Evolutionary conservation across 2,329 filamentous ascomycete species (phyloP), one percentile per base, ranked within the genome.

Genomic region (Chaetothyriales sp.): DNA sequence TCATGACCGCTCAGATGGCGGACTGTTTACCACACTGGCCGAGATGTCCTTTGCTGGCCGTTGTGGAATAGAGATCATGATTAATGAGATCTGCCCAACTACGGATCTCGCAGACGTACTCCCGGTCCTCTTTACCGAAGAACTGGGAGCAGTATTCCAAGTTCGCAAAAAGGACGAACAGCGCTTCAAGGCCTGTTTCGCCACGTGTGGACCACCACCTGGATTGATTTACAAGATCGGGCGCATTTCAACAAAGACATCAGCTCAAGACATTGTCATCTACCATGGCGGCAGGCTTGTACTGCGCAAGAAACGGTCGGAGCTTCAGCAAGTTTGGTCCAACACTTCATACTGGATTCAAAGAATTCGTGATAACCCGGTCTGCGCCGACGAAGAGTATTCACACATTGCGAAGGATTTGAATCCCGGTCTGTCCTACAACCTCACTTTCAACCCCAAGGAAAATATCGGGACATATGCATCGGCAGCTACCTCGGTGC

Each of bases 41-140:
- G 92, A 98, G 69, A 96, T 96, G 92, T 93, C 94, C 80, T 96
- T 96, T 65, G 90, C 92, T 28, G 92, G 92, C 25, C 84, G 89
- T 51, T 93, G 86, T 62, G 92, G 90, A 54, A 77, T 87, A 26
- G 85, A 93, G 59, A 74, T 96, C 53, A 84, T 86, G 74, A 73
- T 95, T 51, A 89, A 95, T 63, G 78, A 77, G 50, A 70, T 73
- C 45, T 71, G 67, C 55, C 70, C 77, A 25, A 79, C 78, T 53
- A 79, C 78, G 20, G 74, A 81, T 44, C 75, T 76, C 8, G 71
- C 78, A 45, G 74, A 80, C 61, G 68, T 93, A 18, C 71, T 95
- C 6, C 79, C 87, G 51, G 78, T 84, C 0, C 77, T 98, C 18
- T 96, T 98, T 78, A 95, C 89, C 65, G 92, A 96, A 68, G 92